Percentiles rank a stretch among this genome's conserved stretches.
Conservation (phyloP, 139 green algal genomes). For the Desmodesmus armatus region DNA sequence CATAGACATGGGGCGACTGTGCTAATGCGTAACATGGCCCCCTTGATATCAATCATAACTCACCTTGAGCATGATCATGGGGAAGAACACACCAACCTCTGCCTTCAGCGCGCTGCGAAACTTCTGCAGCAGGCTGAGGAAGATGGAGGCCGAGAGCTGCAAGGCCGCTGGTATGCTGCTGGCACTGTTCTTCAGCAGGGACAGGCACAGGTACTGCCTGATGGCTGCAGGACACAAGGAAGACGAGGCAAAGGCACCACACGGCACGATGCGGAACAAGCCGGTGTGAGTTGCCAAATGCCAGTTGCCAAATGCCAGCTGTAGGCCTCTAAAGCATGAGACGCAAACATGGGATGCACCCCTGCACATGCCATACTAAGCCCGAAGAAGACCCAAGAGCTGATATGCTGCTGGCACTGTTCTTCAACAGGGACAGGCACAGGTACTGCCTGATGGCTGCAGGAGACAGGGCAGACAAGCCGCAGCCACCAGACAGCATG, state of each 20-base stretch:
- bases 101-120: conserved; percentile 93
- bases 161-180: conserved; percentile 69
- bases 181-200: conserved; percentile 94
- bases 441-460: conserved; percentile 95
- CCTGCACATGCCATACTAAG: no score
- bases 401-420: conserved; percentile 76
- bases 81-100: conserved; percentile 97
- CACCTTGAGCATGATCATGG: conserved; percentile 94
- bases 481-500: no score
- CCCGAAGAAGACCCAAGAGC: no score
- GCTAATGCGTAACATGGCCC: conserved; percentile 77
- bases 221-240: no score
- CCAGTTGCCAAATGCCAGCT: no score
- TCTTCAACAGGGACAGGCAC: conserved; percentile 96
- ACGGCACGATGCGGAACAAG: not conserved
- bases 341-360: no score
- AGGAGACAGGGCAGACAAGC: no score
- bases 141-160: conserved; percentile 90
- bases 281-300: no score
- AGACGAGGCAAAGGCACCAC: conserved; percentile 31
- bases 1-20: no score
- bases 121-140: conserved; percentile 85
- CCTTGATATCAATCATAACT: no score
- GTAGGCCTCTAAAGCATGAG: no score
- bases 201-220: conserved; percentile 96